phyloP scores from a whole-genome alignment of 306 rosid species.

The Lithocarpus polystachyus region DNA sequence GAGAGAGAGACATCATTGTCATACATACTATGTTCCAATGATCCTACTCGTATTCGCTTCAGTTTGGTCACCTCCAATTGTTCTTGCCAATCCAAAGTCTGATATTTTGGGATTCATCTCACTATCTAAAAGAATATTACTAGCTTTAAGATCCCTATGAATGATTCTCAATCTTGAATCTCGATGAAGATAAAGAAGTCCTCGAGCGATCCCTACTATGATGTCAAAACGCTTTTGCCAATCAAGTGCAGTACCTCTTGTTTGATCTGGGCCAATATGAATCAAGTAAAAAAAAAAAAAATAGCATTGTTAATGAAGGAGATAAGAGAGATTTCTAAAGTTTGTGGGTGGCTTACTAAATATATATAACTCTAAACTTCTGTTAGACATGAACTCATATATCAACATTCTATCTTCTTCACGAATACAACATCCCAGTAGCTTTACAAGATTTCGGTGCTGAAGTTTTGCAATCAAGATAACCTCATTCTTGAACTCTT shows the following conservation, averaged over 20 bases:
- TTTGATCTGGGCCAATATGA: constrained; percentile 36
- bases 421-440: constrained; percentile 40
- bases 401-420: constrained; percentile 40
- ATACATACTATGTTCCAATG: constrained; percentile 45
- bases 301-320: background rate
- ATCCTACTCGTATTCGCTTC: constrained; percentile 41
- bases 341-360: background rate
- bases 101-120: constrained; percentile 49
- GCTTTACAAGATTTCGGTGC: constrained; percentile 47
- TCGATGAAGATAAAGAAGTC: constrained; percentile 54
- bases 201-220: constrained; percentile 51
- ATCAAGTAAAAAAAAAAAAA: background rate
- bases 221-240: constrained; percentile 47
- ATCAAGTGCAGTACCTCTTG: constrained; percentile 29
- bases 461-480: constrained; percentile 43
- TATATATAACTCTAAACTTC: constrained; percentile 28
- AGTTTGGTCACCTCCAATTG: constrained; percentile 42
- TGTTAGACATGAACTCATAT: constrained; percentile 38
- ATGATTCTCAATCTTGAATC: constrained; percentile 48
- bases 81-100: constrained; percentile 52
- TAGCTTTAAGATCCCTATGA: constrained; percentile 46
- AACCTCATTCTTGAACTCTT: constrained; percentile 50
- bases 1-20: background rate
- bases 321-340: background rate
- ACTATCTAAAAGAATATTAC: constrained; percentile 37